These are phyloP conservation scores for Ceratobasidium sp. DNA, from an alignment of 1,284 basidiomycete genomes.

Conservation along the genomic window DNA sequence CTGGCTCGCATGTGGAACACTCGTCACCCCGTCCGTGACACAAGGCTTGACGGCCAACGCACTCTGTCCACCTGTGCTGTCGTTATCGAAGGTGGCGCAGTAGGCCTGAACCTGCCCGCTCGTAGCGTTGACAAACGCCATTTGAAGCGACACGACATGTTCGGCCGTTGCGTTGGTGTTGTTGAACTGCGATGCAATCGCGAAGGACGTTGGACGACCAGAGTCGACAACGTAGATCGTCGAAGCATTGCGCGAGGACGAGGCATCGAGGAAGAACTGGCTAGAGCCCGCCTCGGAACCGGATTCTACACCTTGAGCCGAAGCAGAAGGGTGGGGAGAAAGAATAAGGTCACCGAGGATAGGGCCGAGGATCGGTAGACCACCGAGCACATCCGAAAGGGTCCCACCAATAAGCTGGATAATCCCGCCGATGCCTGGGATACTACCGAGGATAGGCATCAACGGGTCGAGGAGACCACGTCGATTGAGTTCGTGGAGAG, in stretches of 20 bases:
- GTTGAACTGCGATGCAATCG: not conserved
- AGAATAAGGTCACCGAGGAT: slow-evolving; percentile 27
- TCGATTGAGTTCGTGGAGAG: slow-evolving; percentile 7
- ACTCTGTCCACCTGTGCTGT: not conserved
- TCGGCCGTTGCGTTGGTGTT: slow-evolving; percentile 20
- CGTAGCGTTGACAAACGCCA: slow-evolving; percentile 37
- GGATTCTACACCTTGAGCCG: slow-evolving; percentile 5
- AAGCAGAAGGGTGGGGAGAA: slow-evolving; percentile 7
- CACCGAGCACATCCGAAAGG: slow-evolving; percentile 15
- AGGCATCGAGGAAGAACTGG: slow-evolving; percentile 35
- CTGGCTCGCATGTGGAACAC: slow-evolving; percentile 21
- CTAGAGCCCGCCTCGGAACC: not conserved
- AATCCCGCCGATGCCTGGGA: slow-evolving; percentile 34
- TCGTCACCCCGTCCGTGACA: slow-evolving; percentile 25
- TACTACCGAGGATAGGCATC: slow-evolving; percentile 23
- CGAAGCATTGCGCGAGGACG: slow-evolving; percentile 4
- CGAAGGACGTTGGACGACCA: slow-evolving; percentile 25
- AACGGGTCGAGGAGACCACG: slow-evolving; percentile 36
- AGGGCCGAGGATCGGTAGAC: slow-evolving; percentile 34
- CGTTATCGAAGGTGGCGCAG: slow-evolving; percentile 27
- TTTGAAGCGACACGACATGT: slow-evolving; percentile 39
- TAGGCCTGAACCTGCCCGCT: slow-evolving; percentile 20
- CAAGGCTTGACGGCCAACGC: slow-evolving; percentile 28
- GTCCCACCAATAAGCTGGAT: slow-evolving; percentile 11
- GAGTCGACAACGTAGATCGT: slow-evolving; percentile 43